Evolutionary conservation across 768 basidiomycete species (phyloP).

Genomic region (Mycena chlorophos): DNA sequence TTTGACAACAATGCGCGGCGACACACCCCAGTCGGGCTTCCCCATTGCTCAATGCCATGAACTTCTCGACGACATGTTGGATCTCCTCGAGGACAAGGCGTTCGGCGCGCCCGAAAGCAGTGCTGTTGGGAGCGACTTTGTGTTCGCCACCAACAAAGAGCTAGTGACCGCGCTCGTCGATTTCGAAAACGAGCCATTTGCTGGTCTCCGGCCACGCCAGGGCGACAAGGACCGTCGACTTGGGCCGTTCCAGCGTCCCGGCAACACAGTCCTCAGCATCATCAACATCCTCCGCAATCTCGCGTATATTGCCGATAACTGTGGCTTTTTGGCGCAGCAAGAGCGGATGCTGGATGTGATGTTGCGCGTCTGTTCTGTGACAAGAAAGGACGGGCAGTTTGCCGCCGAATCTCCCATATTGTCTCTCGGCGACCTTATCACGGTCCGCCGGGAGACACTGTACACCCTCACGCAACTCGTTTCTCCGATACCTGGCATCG

Average conservation of each 20-base stretch:
- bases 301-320: slow-evolving; percentile 72
- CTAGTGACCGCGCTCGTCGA: slow-evolving; percentile 61
- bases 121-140: slow-evolving; percentile 30
- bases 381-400: slow-evolving; percentile 32
- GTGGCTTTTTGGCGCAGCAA: slow-evolving; percentile 62
- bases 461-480: slow-evolving; percentile 28
- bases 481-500: not conserved
- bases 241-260: slow-evolving; percentile 67
- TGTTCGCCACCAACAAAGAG: slow-evolving; percentile 64
- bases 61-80: slow-evolving; percentile 82
- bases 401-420: slow-evolving; percentile 57
- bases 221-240: slow-evolving; percentile 48
- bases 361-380: slow-evolving; percentile 66
- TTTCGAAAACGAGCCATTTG: slow-evolving; percentile 59
- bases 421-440: slow-evolving; percentile 69
- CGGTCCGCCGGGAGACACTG: slow-evolving; percentile 76
- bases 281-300: slow-evolving; percentile 87
- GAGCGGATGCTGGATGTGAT: slow-evolving; percentile 64
- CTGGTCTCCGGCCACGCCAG: slow-evolving; percentile 49
- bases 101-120: slow-evolving; percentile 51
- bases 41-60: slow-evolving; percentile 75
- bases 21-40: slow-evolving; percentile 65
- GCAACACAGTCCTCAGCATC: slow-evolving; percentile 66
- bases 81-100: slow-evolving; percentile 80
- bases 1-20: slow-evolving; percentile 74